Conservation (phyloP, 1,284 basidiomycete genomes). For the Fistulinella cinereoalba region DNA sequence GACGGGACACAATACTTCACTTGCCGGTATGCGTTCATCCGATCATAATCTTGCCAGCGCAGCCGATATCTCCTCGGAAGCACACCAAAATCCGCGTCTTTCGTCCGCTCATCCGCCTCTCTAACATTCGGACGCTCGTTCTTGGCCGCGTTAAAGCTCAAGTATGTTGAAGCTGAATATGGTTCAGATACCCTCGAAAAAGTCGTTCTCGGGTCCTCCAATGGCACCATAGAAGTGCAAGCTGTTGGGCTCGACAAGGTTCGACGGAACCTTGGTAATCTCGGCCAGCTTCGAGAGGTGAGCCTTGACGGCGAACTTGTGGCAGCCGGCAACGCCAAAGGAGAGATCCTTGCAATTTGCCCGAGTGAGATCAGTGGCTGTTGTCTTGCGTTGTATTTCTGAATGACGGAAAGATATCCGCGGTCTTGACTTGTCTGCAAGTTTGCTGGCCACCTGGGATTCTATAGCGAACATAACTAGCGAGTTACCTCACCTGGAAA, state of each 20-base stretch:
- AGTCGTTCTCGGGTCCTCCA: conserved; percentile 77
- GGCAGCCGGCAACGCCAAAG: conserved; percentile 52
- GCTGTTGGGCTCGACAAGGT: conserved; percentile 82
- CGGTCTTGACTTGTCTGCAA: conserved; percentile 81
- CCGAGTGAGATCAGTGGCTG: conserved; percentile 53
- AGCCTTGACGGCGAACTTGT: conserved; percentile 74
- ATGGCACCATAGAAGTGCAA: conserved; percentile 81
- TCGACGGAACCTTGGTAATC: conserved; percentile 61
- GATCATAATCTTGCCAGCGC: neutral
- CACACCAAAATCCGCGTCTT: conserved; percentile 61
- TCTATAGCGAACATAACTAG: conserved; percentile 61
- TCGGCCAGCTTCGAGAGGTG: conserved; percentile 71
- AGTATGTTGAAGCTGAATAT: conserved; percentile 68
- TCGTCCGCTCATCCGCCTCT: conserved; percentile 62
- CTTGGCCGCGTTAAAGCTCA: conserved; percentile 66
- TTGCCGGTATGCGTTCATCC: conserved; percentile 57
- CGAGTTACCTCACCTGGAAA: conserved; percentile 63
- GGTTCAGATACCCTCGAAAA: conserved; percentile 53
- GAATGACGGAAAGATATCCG: conserved; percentile 57
- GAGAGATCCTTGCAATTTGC: conserved; percentile 58
- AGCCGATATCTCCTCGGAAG: conserved; percentile 34
- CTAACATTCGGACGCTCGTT: conserved; percentile 70
- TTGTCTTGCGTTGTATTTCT: conserved; percentile 8
- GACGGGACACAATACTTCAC: conserved; percentile 78
- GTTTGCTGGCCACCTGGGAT: conserved; percentile 73